Evolutionary conservation across 495 filamentous ascomycete species (phyloP), one percentile per base, ranked within the genome.

Genomic region (Xylaria curta): DNA sequence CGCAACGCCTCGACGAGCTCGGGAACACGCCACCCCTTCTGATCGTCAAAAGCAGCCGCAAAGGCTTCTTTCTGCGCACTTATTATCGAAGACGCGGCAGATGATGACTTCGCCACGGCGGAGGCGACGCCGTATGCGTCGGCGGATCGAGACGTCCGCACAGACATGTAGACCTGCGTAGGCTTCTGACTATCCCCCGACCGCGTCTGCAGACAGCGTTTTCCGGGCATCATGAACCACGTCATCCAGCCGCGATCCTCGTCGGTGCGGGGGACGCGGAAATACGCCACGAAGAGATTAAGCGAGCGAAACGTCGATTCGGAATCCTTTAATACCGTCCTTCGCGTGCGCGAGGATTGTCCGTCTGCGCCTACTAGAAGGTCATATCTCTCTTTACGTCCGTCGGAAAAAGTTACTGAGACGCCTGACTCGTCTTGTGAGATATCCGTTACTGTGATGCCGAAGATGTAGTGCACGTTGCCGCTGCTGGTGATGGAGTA

Each of bases 281-380:
- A 76, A 63, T 74, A 75, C 1, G 76, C 76, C 2, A 51, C 62
- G 54, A 74, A 74, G 12, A 78, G 8, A 33, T 66, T 26, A 12
- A 78, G 28, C 17, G 58, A 58, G 46, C 71, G 70, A 59, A 78
- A 74, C 69, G 68, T 47, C 4, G 53, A 72, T 21, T 78, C 75
- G 0, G 76, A 71, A 3, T 28, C 74, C 36, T 66, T 76, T 44
- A 85, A 68, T 6, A 82, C 78, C 73, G 83, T 74, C 31, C 72
- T 73, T 1, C 86, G 80, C 12, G 81, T 87, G 5, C 72, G 75
- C 4, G 85, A 88, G 31, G 78, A 73, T 33, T 81, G 76, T 7
- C 87, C 87, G 79, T 89, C 87, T 0, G 85, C 85, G 15, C 78
- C 86, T 58, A 88, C 79, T 10, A 88, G 73, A 19, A 88, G 74